Percentiles rank a stretch among this genome's conserved stretches.
Evolutionary conservation across 2,329 filamentous ascomycete species (phyloP).

Genomic region (Nemania diffusa): DNA sequence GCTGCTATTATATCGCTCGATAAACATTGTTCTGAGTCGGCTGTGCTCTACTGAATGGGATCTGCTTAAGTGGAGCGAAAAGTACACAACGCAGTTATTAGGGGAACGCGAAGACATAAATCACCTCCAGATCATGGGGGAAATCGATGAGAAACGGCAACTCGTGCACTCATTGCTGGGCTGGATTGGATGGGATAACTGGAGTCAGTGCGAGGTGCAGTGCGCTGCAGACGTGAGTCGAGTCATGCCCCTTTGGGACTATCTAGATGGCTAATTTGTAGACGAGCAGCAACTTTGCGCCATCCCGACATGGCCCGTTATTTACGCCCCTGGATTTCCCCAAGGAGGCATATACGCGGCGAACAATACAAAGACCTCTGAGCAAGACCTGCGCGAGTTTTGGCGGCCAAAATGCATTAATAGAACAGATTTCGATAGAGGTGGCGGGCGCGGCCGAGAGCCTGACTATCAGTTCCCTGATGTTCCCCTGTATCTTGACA

Average conservation of each 20-base stretch:
- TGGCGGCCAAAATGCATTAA: conserved; percentile 21
- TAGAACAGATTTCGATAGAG: conserved; percentile 9
- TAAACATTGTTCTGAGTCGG: conserved; percentile 1
- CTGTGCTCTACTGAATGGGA: conserved; percentile 20
- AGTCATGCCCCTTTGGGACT: neutral
- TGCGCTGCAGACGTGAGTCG: conserved; percentile 15
- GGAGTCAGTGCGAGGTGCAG: conserved; percentile 9
- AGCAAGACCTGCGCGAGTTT: conserved; percentile 12
- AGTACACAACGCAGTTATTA: conserved; percentile 7
- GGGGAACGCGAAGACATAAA: neutral
- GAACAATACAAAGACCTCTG: conserved; percentile 10
- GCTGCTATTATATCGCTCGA: conserved; percentile 13
- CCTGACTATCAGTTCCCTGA: conserved; percentile 13
- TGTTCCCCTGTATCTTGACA: neutral
- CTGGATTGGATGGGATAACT: conserved; percentile 16
- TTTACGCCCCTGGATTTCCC: conserved; percentile 13
- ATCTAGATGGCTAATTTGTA: neutral
- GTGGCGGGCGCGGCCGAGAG: conserved; percentile 10
- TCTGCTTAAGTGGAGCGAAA: conserved; percentile 15
- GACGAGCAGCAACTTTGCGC: conserved; percentile 17
- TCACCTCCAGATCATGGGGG: neutral
- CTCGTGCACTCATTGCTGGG: neutral
- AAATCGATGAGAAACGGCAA: conserved; percentile 3
- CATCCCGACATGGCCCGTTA: conserved; percentile 19
- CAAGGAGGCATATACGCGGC: conserved; percentile 7